Base-by-base conservation (phyloP, 2,329 filamentous ascomycete genomes). In the Scytalidium lignicola region DNA sequence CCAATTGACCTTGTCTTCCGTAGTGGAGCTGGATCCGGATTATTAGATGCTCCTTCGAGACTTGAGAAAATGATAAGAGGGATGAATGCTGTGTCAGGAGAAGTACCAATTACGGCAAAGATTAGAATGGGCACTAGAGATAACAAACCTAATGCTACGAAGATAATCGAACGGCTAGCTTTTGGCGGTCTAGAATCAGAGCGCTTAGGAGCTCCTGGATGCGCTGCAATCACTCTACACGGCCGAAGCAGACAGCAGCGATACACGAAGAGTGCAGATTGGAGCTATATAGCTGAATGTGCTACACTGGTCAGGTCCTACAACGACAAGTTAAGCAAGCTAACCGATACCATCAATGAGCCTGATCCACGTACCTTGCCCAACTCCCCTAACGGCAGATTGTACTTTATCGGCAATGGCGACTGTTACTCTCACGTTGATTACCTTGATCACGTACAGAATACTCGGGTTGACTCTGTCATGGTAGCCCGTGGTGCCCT, bases 401-500 rank as follows among this genome's bases (percentile, higher is more conserved):
- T 93, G 58, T 97, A 88, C 73, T 97, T 99, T 71, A 75, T 96
- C 57, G 93, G 93, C 59, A 99, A 99, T 67, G 93, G 93, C 43
- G 93, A 99, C 70, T 93, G 91, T 69, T 96, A 89, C 72, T 96
- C 90, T 3, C 90, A 97, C 67, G 72, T 84, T 26, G 90, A 97
- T 65, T 97, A 97, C 72, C 83, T 83, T 55, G 73, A 83, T 50
- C 84, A 93, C 62, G 74, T 97, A 37, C 76, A 85, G 43, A 79
- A 92, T 51, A 79, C 88, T 29, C 80, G 82, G 43, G 90, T 97
- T 42, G 92, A 97, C 71, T 83, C 83, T n/a, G 88, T 96, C 64
- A 97, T 99, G 93, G 83, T 97, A 53, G 93, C 85, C n/a, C 88
- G 93, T 52, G 93, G 93, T 49, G 93, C 93, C 9, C 79, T 99